Conservation (phyloP, 768 basidiomycete species). For the Arthromyces matolae region DNA sequence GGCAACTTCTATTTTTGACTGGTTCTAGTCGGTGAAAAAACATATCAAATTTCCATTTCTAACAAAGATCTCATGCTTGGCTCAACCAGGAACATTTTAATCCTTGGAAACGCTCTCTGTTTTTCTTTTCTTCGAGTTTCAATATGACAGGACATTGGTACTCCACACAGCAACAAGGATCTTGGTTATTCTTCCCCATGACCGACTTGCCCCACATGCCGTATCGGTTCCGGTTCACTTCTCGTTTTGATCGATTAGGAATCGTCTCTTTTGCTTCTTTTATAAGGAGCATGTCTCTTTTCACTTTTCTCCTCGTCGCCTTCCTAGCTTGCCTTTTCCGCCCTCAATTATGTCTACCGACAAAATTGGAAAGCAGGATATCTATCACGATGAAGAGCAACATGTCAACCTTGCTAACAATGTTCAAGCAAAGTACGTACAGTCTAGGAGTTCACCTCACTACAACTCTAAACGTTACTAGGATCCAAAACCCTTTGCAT, state of each 20-base stretch:
- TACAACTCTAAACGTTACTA: slow-evolving; percentile 9
- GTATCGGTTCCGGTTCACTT: slow-evolving; percentile 3
- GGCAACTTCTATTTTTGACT: too few relatives aligned
- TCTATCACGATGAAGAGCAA: slow-evolving; percentile 24
- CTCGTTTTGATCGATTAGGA: slow-evolving; percentile 11
- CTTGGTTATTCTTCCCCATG: not conserved
- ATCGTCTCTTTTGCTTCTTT: slow-evolving; percentile 2
- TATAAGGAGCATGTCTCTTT: slow-evolving; percentile 5
- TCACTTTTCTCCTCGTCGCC: not conserved
- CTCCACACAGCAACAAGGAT: too few relatives aligned
- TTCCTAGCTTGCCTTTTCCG: slow-evolving; percentile 10
- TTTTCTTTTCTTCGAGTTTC: too few relatives aligned
- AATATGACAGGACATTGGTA: too few relatives aligned
- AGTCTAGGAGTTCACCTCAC: not conserved
- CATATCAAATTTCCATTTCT: too few relatives aligned
- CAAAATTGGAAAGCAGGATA: slow-evolving; percentile 9
- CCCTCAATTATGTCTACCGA: slow-evolving; percentile 26
- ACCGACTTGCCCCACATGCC: not conserved
- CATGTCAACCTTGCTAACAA: slow-evolving; percentile 34
- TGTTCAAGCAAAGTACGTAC: slow-evolving; percentile 35
- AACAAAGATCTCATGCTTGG: too few relatives aligned
- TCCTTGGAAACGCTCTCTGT: too few relatives aligned
- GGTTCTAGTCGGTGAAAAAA: too few relatives aligned
- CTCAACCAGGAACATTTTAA: too few relatives aligned
- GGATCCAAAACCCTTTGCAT: slow-evolving; percentile 43